Evolutionary conservation across 2,329 filamentous ascomycete genomes (phyloP).

Genomic region (Hymenoscyphus scutula): DNA sequence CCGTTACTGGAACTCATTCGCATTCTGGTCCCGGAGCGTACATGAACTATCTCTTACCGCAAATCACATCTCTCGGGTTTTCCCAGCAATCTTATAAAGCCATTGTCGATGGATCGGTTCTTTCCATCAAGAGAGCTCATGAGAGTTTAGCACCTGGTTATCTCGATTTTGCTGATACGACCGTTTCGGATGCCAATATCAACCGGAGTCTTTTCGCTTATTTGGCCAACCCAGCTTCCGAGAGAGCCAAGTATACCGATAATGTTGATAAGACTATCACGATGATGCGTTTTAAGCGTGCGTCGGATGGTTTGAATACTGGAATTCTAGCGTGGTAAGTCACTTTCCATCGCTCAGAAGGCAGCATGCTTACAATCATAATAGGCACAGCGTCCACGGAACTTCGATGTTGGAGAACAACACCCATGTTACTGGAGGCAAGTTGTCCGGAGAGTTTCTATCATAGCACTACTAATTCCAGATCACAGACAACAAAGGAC

Average conservation of each 20-base stretch:
- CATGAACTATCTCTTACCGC: conserved; percentile 89
- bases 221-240: conserved; percentile 74
- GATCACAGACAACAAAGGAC: conserved; percentile 77
- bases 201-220: conserved; percentile 88
- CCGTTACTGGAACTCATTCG: conserved; percentile 87
- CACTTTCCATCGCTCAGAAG: conserved; percentile 39
- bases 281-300: conserved; percentile 72
- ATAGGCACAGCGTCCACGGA: conserved; percentile 65
- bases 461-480: conserved; percentile 3
- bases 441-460: background rate
- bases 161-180: conserved; percentile 66
- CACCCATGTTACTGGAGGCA: conserved; percentile 71
- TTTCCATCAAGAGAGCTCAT: conserved; percentile 81
- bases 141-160: conserved; percentile 63
- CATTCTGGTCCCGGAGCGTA: conserved; percentile 89
- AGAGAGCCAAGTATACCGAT: conserved; percentile 64
- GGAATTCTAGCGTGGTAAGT: conserved; percentile 75
- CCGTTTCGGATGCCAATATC: conserved; percentile 74
- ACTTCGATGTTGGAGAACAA: conserved; percentile 91
- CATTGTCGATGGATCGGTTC: conserved; percentile 80
- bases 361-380: background rate
- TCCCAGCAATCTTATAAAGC: conserved; percentile 81
- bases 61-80: conserved; percentile 85
- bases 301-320: conserved; percentile 70
- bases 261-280: conserved; percentile 73